Conservation (phyloP, 257 asterid species). For the Penstemon barbatus region DNA sequence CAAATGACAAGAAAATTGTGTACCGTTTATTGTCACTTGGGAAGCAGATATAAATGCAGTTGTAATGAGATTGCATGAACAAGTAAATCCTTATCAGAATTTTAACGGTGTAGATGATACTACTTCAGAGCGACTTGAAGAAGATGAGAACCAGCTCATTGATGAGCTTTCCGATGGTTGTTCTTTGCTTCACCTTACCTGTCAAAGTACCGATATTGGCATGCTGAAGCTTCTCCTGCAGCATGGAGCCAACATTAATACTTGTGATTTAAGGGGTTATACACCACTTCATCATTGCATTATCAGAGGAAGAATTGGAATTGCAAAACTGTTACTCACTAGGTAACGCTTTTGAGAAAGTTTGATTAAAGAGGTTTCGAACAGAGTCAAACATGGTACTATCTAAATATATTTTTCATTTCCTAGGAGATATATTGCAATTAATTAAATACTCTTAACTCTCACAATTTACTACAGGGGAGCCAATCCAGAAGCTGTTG, state of each 20-base stretch:
- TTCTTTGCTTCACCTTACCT: slow-evolving; percentile 87
- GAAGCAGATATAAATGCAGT: slow-evolving; percentile 70
- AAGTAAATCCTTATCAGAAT: slow-evolving; percentile 31
- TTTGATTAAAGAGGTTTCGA: too few species aligned
- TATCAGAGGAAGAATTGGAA: slow-evolving; percentile 58
- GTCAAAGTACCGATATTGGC: slow-evolving; percentile 82
- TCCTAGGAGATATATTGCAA: background rate
- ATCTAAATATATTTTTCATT: background rate
- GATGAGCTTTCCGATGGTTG: slow-evolving; percentile 59
- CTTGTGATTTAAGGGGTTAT: slow-evolving; percentile 67
- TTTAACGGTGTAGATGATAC: slow-evolving; percentile 40
- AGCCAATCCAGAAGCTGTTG: slow-evolving; percentile 67
- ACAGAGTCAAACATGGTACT: too few species aligned
- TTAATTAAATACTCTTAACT: background rate
- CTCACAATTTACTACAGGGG: slow-evolving; percentile 54
- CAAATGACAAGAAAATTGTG: slow-evolving; percentile 73
- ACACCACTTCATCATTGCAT: slow-evolving; percentile 86
- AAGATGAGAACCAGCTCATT: slow-evolving; percentile 36
- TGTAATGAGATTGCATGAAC: slow-evolving; percentile 42
- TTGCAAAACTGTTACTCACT: slow-evolving; percentile 62
- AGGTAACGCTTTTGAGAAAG: slow-evolving; percentile 45
- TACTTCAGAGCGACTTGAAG: slow-evolving; percentile 39
- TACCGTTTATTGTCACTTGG: slow-evolving; percentile 71
- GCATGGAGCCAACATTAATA: slow-evolving; percentile 66
- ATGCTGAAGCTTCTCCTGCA: slow-evolving; percentile 94